phyloP scores from a whole-genome alignment of 2,329 filamentous ascomycete species.

The Botryotinia narcissicola region DNA sequence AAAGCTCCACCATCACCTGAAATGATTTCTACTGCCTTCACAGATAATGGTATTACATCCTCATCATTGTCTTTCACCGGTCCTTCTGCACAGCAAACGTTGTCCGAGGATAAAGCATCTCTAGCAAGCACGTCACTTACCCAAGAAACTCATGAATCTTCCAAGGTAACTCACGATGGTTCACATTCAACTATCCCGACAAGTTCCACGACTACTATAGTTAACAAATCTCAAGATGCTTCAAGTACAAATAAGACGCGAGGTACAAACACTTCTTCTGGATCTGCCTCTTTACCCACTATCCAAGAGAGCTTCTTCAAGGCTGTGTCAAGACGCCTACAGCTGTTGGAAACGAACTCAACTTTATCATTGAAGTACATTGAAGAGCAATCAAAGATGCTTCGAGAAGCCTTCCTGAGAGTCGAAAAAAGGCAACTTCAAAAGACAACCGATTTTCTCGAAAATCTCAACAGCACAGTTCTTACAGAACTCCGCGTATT shows the following conservation, averaged over 20 bases:
- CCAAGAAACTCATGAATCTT: conserved; percentile 1
- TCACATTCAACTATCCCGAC: conserved; percentile 20
- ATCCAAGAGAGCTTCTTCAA: conserved; percentile 99
- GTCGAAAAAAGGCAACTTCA: conserved; percentile 83
- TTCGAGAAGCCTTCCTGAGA: conserved; percentile 81
- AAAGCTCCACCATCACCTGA: conserved; percentile 17
- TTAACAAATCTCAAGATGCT: conserved; percentile 27
- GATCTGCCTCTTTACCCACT: conserved; percentile 64
- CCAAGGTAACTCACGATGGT: conserved; percentile 21
- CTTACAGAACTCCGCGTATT: conserved; percentile 75
- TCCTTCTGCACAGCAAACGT: conserved; percentile 10
- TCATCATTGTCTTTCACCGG: conserved; percentile 9
- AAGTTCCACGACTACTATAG: conserved; percentile 20
- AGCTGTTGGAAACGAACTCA: conserved; percentile 87
- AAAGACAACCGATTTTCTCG: conserved; percentile 80
- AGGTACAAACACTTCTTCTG: conserved; percentile 42
- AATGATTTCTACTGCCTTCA: conserved; percentile 15
- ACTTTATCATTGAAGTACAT: conserved; percentile 94
- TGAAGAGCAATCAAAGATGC: conserved; percentile 87
- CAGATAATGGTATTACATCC: conserved; percentile 14
- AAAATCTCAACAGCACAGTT: conserved; percentile 83
- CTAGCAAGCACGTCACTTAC: conserved; percentile 1
- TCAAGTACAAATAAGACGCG: conserved; percentile 31
- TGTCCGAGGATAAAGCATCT: not conserved
- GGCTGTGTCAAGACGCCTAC: conserved; percentile 86